Conservation (phyloP, 345 rosid genomes). For the Gossypium raimondii region DNA sequence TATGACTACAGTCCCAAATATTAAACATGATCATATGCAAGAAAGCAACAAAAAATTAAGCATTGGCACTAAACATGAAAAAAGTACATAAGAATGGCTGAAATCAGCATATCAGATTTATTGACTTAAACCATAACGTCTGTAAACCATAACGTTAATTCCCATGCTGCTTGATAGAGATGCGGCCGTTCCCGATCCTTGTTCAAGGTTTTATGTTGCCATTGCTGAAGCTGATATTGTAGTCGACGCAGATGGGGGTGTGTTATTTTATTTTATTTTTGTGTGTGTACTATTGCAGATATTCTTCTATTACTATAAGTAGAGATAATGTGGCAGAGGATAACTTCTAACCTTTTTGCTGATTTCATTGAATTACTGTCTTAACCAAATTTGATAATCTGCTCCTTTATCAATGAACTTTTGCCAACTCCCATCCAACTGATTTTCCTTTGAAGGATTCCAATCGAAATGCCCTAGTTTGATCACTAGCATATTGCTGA, state of each 20-base stretch:
- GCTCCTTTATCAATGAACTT: conserved; percentile 38
- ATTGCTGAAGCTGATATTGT: neutral
- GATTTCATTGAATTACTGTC: conserved; percentile 20
- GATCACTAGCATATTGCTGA: conserved; percentile 33
- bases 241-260: neutral
- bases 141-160: conserved; percentile 27
- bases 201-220: conserved; percentile 25
- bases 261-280: neutral
- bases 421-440: conserved; percentile 43
- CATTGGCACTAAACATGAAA: neutral
- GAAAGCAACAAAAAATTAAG: neutral
- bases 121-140: neutral
- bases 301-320: neutral
- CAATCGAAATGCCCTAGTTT: conserved; percentile 41
- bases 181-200: conserved; percentile 27
- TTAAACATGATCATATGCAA: neutral
- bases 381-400: conserved; percentile 36
- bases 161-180: conserved; percentile 26
- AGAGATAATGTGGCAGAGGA: neutral
- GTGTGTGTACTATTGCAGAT: neutral
- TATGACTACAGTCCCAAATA: too few species aligned
- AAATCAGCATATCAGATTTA: neutral
- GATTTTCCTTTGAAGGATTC: conserved; percentile 42
- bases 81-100: neutral
- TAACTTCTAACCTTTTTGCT: neutral